Base-by-base conservation (phyloP, 257 asterid genomes). In the Solanum bukasovii region DNA sequence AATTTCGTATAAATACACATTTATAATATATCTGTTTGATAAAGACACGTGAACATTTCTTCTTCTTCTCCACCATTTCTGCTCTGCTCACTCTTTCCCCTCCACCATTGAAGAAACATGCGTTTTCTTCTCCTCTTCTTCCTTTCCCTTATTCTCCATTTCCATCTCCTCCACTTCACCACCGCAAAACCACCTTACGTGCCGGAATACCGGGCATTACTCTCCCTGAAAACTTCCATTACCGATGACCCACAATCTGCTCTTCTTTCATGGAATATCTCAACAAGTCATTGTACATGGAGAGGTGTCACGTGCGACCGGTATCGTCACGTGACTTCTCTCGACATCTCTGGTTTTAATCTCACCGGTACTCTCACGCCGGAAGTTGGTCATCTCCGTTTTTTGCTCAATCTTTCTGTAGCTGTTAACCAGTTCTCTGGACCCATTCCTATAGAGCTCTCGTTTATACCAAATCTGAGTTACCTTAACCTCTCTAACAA, bases 401-500 rank as follows among this genome's bases (percentile, higher is more conserved):
- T 86, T 38, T 95, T 95, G 14, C 84, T 84, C 20, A 93, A 91
- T 86, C 90, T 95, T 88, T 91, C 97, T 89, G 92, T 92, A 83
- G 94, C 95, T 12, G 92, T 86, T 11, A 96, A 96, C 90, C 89
- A 89, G 42, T 86, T 96, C 72, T 89, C 94, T 38, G 97, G 98
- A 29, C 94, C 94, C 2, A 83, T 96, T 10, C 99, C 99, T 0
- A 87, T 94, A 6, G 90, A 92, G 70, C 91, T 96, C 84, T 91
- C 97, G 6, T 56, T 85, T 73, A 89, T 96, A 12, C 46, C 93
- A 46, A 86, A 86, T 73, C 99, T 96, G 86, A 89, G 93, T 0
- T 90, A 79, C 89, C 95, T 96, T 35, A 95, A 96, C 59, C 95
- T 96, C 13, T 95, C 98, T 74, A 95, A 96, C 90, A 96, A 96